These are phyloP conservation scores for Salix suchowensis DNA, from an alignment of 345 rosid genomes.

Conservation along the genomic window DNA sequence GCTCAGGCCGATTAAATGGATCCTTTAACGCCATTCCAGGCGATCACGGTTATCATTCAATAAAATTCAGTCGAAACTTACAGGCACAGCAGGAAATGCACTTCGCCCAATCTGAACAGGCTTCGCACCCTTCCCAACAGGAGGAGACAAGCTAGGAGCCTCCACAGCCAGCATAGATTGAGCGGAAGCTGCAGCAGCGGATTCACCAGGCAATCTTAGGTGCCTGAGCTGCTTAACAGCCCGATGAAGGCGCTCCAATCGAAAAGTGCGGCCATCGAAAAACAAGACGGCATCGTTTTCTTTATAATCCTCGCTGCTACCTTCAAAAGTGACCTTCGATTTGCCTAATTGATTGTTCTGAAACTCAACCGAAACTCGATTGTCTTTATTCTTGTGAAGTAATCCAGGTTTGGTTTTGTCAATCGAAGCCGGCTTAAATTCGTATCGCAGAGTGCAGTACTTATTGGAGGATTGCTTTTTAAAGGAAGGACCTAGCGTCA, in stretches of 20 bases:
- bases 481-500: constrained; percentile 64
- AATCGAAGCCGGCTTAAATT: constrained; percentile 83
- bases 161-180: constrained; percentile 39
- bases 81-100: constrained; percentile 35
- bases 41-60: background rate
- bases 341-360: constrained; percentile 77
- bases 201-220: constrained; percentile 61
- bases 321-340: constrained; percentile 78
- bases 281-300: constrained; percentile 74
- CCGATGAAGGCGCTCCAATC: constrained; percentile 69
- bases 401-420: constrained; percentile 68
- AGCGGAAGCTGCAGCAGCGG: constrained; percentile 35
- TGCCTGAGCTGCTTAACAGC: constrained; percentile 86
- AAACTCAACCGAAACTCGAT: constrained; percentile 75
- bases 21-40: background rate
- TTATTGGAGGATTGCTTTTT: constrained; percentile 45
- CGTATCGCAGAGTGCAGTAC: constrained; percentile 73
- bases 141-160: constrained; percentile 40
- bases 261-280: constrained; percentile 67
- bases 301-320: constrained; percentile 76
- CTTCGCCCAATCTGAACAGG: constrained; percentile 38
- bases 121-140: constrained; percentile 44
- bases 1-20: background rate
- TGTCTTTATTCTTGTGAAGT: constrained; percentile 66
- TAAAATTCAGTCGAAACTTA: constrained; percentile 20